Conservation (phyloP, 306 rosid genomes). For the Rosa chinensis region DNA sequence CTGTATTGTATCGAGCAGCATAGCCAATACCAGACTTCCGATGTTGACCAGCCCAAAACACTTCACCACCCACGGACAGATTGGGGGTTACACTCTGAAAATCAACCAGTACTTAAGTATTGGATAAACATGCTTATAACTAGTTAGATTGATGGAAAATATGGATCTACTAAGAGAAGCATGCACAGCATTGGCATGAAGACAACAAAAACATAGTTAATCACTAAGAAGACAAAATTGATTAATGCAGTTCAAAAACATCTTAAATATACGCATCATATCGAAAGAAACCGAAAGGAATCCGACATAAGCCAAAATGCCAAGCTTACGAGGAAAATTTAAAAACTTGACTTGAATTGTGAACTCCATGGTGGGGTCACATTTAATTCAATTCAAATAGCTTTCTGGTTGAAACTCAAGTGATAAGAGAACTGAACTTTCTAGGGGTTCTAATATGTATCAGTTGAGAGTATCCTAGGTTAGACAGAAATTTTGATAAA, state of each 20-base stretch:
- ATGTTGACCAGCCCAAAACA: conserved; percentile 99
- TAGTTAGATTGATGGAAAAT: neutral
- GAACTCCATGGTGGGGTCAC: neutral
- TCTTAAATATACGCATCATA: neutral
- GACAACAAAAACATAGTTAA: neutral
- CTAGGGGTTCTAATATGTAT: neutral
- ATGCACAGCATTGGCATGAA: neutral
- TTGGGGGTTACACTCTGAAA: conserved; percentile 79
- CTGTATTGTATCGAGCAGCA: conserved; percentile 93
- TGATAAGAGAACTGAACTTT: neutral
- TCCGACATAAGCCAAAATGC: neutral
- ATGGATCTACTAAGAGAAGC: neutral
- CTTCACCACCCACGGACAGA: conserved; percentile 92
- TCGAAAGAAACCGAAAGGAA: neutral
- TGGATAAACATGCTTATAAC: neutral
- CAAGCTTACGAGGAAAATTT: neutral
- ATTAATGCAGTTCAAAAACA: neutral
- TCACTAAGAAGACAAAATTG: neutral
- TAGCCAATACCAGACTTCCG: conserved; percentile 92
- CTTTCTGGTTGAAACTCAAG: neutral
- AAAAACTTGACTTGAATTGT: neutral
- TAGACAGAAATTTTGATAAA: neutral
- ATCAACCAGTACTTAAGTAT: neutral
- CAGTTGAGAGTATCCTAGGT: neutral
- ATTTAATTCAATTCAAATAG: neutral